A percentile compares a stretch with the other conserved stretches of the same genome.
Conservation (phyloP, 352 stramenopile species). For the Phytophthora pistaciae region DNA sequence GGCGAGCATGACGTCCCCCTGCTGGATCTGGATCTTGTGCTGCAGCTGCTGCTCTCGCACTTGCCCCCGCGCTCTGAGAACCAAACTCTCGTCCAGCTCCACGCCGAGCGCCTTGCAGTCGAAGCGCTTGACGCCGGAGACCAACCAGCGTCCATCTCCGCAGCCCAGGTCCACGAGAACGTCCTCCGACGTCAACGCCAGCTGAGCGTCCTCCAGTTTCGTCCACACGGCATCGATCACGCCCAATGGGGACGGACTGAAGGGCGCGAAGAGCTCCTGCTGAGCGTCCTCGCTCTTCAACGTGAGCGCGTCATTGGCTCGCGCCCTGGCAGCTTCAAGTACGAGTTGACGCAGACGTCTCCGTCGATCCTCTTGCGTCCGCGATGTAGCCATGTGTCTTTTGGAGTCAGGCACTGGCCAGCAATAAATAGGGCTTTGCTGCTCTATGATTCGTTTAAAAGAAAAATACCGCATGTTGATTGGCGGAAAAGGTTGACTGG, state of each 20-base stretch:
- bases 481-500: slow-evolving; percentile 49
- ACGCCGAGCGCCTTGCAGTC: slow-evolving; percentile 72
- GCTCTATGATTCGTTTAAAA: slow-evolving; percentile 36
- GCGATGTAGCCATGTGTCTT: slow-evolving; percentile 35
- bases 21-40: slow-evolving; percentile 53
- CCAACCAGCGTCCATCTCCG: slow-evolving; percentile 82
- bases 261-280: slow-evolving; percentile 71
- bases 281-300: slow-evolving; percentile 21
- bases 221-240: slow-evolving; percentile 78
- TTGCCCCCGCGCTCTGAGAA: slow-evolving; percentile 37
- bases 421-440: slow-evolving; percentile 3
- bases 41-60: slow-evolving; percentile 38
- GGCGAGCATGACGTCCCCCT: slow-evolving; percentile 65
- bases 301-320: slow-evolving; percentile 56
- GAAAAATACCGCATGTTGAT: not conserved
- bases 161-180: slow-evolving; percentile 86
- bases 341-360: slow-evolving; percentile 63
- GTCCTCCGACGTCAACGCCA: slow-evolving; percentile 43
- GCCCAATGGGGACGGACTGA: slow-evolving; percentile 68
- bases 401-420: slow-evolving; percentile 19
- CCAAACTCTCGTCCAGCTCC: slow-evolving; percentile 71
- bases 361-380: slow-evolving; percentile 17
- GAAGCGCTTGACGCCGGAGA: slow-evolving; percentile 70
- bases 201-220: slow-evolving; percentile 32
- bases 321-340: slow-evolving; percentile 67